Evolutionary conservation across 306 rosid genomes (phyloP).

Genomic region (Quercus engelmannii): DNA sequence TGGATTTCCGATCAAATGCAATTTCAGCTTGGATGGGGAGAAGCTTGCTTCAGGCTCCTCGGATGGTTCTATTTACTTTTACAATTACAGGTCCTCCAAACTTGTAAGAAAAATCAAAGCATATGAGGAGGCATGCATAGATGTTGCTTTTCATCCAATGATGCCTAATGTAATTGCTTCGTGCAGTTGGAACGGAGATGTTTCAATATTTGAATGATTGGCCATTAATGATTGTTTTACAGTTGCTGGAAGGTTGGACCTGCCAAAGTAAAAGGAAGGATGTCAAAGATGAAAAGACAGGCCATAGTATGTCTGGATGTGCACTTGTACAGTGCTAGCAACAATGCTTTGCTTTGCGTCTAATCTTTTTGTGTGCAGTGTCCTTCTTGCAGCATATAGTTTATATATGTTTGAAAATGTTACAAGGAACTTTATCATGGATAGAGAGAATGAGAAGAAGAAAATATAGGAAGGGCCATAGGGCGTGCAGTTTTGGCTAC

Average conservation of each 20-base stretch:
- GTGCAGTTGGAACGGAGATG: constrained; percentile 78
- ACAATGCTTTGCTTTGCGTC: too few species aligned
- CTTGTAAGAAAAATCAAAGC: constrained; percentile 68
- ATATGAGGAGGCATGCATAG: constrained; percentile 64
- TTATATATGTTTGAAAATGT: too few species aligned
- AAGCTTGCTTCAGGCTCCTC: constrained; percentile 81
- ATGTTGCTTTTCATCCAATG: constrained; percentile 69
- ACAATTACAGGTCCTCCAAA: constrained; percentile 63
- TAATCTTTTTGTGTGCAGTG: too few species aligned
- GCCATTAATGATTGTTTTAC: neutral
- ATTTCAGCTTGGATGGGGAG: constrained; percentile 74
- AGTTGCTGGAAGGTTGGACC: neutral
- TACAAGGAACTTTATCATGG: too few species aligned
- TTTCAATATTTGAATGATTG: constrained; percentile 57
- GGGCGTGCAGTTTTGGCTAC: too few species aligned
- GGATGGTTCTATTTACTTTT: constrained; percentile 74
- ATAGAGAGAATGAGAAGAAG: too few species aligned
- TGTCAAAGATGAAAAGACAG: neutral
- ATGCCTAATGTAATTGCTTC: constrained; percentile 76
- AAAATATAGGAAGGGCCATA: too few species aligned
- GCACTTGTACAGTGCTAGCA: too few species aligned
- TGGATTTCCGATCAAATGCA: constrained; percentile 83
- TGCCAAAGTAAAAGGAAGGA: neutral
- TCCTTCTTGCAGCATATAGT: too few species aligned
- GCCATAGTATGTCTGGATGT: too few species aligned